Conservation (phyloP, 2,329 filamentous ascomycete genomes). For the Ascochyta rabiei region DNA sequence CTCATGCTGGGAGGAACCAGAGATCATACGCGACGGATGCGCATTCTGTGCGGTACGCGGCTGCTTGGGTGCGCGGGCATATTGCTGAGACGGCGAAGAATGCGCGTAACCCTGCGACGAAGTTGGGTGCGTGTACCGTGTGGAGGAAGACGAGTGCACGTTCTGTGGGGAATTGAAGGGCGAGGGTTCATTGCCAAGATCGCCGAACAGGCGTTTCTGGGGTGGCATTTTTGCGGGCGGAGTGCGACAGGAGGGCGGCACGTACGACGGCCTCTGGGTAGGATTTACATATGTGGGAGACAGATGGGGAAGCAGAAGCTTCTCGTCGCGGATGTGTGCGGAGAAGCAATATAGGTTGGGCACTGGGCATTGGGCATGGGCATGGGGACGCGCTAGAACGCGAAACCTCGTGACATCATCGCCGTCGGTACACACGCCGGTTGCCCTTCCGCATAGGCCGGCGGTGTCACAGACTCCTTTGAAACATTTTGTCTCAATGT, state of each 20-base stretch:
- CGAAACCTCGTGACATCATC: constrained; percentile 27
- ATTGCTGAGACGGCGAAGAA: constrained; percentile 11
- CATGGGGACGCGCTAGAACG: constrained; percentile 22
- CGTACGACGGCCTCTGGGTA: not conserved
- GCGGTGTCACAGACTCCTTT: too few species aligned
- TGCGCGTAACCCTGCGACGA: constrained; percentile 17
- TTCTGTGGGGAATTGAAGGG: constrained; percentile 30
- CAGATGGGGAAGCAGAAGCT: not conserved
- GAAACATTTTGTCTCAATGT: too few species aligned
- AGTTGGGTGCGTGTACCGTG: constrained; percentile 23
- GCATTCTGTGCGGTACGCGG: constrained; percentile 27
- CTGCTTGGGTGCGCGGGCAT: constrained; percentile 32
- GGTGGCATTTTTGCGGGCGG: constrained; percentile 13
- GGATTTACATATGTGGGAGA: constrained; percentile 1
- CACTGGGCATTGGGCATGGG: not conserved
- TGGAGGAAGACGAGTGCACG: constrained; percentile 23
- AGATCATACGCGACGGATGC: constrained; percentile 11
- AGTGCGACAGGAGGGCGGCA: not conserved
- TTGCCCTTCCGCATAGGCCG: not conserved
- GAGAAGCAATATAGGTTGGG: constrained; percentile 2
- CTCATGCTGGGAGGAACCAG: constrained; percentile 36
- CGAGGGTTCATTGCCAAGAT: constrained; percentile 6
- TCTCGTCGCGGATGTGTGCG: not conserved
- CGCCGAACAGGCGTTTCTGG: constrained; percentile 15
- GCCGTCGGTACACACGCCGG: not conserved